phyloP scores from a whole-genome alignment of 176 grass and related monocot species.

The Triticum urartu region DNA sequence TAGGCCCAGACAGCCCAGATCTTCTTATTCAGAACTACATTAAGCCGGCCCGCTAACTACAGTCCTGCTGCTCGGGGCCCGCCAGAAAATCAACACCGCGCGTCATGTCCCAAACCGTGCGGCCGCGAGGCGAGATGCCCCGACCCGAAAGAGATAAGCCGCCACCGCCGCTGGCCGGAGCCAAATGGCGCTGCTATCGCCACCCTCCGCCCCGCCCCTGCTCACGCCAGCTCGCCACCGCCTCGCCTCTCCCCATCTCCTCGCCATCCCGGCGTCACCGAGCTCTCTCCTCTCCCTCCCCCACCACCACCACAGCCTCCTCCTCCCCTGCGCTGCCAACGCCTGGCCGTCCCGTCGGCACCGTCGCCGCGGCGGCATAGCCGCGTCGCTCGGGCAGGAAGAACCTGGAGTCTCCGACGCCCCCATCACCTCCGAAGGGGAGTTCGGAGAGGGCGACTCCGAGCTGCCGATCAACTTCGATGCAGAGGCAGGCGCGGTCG shows the following conservation, averaged over 20 bases:
- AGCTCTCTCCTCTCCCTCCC: neutral
- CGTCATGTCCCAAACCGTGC: slow-evolving; percentile 25
- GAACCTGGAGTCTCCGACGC: slow-evolving; percentile 31
- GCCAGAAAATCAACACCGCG: neutral
- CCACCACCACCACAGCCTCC: neutral
- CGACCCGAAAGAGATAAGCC: slow-evolving; percentile 40
- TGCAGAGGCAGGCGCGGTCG: neutral
- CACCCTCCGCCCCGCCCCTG: slow-evolving; percentile 14
- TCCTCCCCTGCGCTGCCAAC: neutral
- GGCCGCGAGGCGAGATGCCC: slow-evolving; percentile 19
- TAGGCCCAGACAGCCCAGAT: too few species aligned
- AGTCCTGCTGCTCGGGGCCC: neutral
- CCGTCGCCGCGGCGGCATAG: neutral
- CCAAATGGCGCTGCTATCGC: slow-evolving; percentile 46
- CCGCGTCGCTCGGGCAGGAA: slow-evolving; percentile 53
- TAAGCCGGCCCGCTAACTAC: too few species aligned
- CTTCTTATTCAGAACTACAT: too few species aligned
- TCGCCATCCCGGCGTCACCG: neutral
- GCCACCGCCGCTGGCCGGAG: slow-evolving; percentile 41
- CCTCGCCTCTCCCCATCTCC: neutral
- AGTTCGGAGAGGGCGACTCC: slow-evolving; percentile 13
- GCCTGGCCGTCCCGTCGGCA: neutral
- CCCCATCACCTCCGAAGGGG: neutral
- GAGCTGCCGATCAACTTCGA: slow-evolving; percentile 25
- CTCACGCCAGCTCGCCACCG: slow-evolving; percentile 5